phyloP scores from a whole-genome alignment of 768 basidiomycete species.

The Fibroporia radiculosa region DNA sequence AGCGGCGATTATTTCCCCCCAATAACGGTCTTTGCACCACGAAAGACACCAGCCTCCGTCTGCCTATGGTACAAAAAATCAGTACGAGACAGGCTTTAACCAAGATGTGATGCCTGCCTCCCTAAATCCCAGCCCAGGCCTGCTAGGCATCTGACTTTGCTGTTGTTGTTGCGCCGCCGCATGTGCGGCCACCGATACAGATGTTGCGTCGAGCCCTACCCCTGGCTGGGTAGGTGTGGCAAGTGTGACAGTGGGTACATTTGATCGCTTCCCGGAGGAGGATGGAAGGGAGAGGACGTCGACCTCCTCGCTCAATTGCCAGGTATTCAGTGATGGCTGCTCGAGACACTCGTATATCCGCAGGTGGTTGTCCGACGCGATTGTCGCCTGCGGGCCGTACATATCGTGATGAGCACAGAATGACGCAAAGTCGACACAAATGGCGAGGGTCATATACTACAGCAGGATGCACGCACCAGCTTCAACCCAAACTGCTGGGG shows the following conservation, averaged over 20 bases:
- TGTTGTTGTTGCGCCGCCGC: slow-evolving; percentile 48
- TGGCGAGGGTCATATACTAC: neutral
- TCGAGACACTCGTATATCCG: slow-evolving; percentile 90
- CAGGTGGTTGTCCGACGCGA: slow-evolving; percentile 81
- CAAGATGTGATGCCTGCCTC: no score
- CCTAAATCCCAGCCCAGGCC: slow-evolving; percentile 47
- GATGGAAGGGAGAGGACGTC: slow-evolving; percentile 55
- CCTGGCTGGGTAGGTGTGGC: slow-evolving; percentile 66
- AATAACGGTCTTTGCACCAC: slow-evolving; percentile 95
- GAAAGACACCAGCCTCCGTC: slow-evolving; percentile 90
- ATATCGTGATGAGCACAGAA: neutral
- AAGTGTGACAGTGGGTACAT: slow-evolving; percentile 50
- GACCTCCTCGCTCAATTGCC: slow-evolving; percentile 72
- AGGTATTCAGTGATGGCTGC: slow-evolving; percentile 58
- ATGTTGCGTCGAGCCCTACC: slow-evolving; percentile 38
- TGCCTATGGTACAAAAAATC: slow-evolving; percentile 29
- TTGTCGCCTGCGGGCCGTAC: slow-evolving; percentile 55
- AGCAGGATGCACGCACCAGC: slow-evolving; percentile 44
- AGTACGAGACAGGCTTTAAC: neutral
- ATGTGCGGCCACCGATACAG: slow-evolving; percentile 54
- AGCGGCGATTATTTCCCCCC: slow-evolving; percentile 86
- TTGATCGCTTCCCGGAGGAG: slow-evolving; percentile 29
- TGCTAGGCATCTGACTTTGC: slow-evolving; percentile 21
- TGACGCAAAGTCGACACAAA: no score
- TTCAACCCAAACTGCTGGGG: slow-evolving; percentile 86